Evolutionary conservation across 2,329 filamentous ascomycete species (phyloP).

Genomic region (Fusarium drepaniforme): DNA sequence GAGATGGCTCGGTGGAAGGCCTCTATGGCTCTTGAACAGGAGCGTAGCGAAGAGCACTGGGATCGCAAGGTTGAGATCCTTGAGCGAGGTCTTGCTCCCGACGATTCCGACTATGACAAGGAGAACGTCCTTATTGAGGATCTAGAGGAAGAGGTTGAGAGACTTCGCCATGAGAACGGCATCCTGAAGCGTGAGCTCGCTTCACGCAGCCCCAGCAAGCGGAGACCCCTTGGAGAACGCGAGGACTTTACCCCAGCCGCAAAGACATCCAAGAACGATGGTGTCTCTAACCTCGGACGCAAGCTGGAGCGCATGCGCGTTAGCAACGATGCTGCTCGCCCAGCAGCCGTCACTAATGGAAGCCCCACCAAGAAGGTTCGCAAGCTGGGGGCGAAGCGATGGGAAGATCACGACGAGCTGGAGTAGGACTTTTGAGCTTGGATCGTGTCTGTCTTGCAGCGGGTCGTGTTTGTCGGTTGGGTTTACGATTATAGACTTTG

Average conservation of each 20-base stretch:
- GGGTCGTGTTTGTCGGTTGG: constrained; percentile 1
- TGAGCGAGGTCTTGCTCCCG: constrained; percentile 60
- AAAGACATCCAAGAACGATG: constrained; percentile 34
- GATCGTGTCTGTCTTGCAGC: constrained; percentile 7
- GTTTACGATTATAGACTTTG: constrained; percentile 28
- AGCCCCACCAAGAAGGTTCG: constrained; percentile 69
- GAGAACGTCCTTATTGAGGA: constrained; percentile 73
- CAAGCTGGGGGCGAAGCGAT: constrained; percentile 61
- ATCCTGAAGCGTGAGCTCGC: constrained; percentile 75
- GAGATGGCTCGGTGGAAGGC: constrained; percentile 87
- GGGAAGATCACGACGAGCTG: constrained; percentile 60
- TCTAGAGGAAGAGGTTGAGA: constrained; percentile 78
- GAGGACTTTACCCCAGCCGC: constrained; percentile 55
- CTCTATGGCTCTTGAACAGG: constrained; percentile 81
- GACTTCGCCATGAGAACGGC: constrained; percentile 73
- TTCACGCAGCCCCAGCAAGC: constrained; percentile 72
- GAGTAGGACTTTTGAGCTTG: constrained; percentile 34
- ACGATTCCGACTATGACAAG: constrained; percentile 67
- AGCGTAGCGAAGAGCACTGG: constrained; percentile 85
- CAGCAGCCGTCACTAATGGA: constrained; percentile 46
- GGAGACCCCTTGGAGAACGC: constrained; percentile 66
- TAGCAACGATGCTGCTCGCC: constrained; percentile 50
- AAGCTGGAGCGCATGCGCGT: constrained; percentile 66
- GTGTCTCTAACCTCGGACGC: constrained; percentile 55
- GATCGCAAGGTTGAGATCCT: constrained; percentile 85